Percentiles rank a stretch among this genome's conserved stretches.
phyloP scores from a whole-genome alignment of 2,329 filamentous ascomycete genomes.

The Pseudocercospora fuligena region DNA sequence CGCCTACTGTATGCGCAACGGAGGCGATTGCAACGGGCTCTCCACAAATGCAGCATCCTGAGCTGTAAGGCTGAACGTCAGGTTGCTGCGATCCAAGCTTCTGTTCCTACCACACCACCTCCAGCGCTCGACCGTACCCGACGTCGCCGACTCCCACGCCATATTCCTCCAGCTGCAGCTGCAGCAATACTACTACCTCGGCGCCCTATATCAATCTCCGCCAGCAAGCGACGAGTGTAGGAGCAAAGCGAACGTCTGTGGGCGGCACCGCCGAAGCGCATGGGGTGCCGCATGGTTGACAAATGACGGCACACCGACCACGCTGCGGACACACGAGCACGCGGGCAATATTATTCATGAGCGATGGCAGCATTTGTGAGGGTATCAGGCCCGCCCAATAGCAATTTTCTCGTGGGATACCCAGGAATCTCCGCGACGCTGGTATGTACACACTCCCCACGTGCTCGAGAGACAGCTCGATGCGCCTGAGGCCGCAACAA shows the following conservation, averaged over 20 bases:
- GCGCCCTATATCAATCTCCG: background rate
- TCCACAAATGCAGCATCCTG: slow-evolving; percentile 1
- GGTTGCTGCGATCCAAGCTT: background rate
- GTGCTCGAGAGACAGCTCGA: background rate
- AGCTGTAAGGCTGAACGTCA: background rate
- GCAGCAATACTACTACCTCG: background rate
- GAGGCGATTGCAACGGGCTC: background rate
- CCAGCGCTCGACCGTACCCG: background rate
- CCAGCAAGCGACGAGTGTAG: background rate
- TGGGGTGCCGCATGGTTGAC: slow-evolving; percentile 24
- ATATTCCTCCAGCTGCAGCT: background rate
- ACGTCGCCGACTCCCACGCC: background rate
- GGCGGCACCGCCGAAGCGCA: slow-evolving; percentile 5
- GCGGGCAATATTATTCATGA: slow-evolving; percentile 23
- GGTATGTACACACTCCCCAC: slow-evolving; percentile 62
- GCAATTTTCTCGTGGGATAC: slow-evolving; percentile 94
- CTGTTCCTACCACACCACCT: background rate
- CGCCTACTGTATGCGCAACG: background rate
- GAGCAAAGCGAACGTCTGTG: background rate
- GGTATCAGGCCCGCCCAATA: slow-evolving; percentile 96
- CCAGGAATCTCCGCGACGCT: slow-evolving; percentile 96
- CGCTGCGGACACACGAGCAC: slow-evolving; percentile 14
- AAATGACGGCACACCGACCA: slow-evolving; percentile 28
- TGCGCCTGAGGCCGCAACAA: slow-evolving; percentile 3
- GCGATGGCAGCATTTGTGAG: slow-evolving; percentile 76